These are phyloP conservation scores for Candida maris DNA, from an alignment of 805 yeast genomes.

Conservation along the genomic window DNA sequence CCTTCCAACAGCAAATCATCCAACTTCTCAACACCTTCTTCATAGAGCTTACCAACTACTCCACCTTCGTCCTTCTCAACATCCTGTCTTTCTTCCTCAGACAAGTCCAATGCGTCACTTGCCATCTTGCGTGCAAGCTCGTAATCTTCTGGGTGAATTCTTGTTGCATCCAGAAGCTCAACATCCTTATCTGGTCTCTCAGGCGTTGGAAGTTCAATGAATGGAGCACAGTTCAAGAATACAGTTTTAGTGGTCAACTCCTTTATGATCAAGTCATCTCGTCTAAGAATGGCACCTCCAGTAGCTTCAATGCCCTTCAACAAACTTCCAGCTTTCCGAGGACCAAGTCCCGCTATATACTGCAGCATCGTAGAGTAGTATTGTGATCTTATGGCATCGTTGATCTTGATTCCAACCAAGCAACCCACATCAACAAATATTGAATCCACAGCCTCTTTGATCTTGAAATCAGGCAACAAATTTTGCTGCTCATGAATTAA, in stretches of 20 bases:
- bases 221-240: slow-evolving; percentile 89
- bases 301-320: slow-evolving; percentile 70
- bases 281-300: slow-evolving; percentile 58
- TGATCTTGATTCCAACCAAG: slow-evolving; percentile 89
- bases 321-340: slow-evolving; percentile 88
- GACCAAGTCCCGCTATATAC: slow-evolving; percentile 89
- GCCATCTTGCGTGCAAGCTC: slow-evolving; percentile 96
- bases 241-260: slow-evolving; percentile 75
- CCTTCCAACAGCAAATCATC: slow-evolving; percentile 87
- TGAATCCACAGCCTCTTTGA: slow-evolving; percentile 66
- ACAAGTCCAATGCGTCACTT: slow-evolving; percentile 93
- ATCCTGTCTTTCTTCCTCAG: slow-evolving; percentile 74
- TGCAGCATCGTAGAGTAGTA: slow-evolving; percentile 70
- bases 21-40: slow-evolving; percentile 68
- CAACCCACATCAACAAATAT: slow-evolving; percentile 88
- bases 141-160: slow-evolving; percentile 98
- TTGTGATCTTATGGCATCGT: slow-evolving; percentile 76
- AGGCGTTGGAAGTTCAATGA: slow-evolving; percentile 68
- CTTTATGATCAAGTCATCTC: slow-evolving; percentile 82
- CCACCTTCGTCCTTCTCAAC: slow-evolving; percentile 83
- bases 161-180: slow-evolving; percentile 86
- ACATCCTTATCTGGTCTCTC: slow-evolving; percentile 58
- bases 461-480: slow-evolving; percentile 58
- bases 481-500: slow-evolving; percentile 68
- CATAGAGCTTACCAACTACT: slow-evolving; percentile 67